A percentile compares a stretch with the other conserved stretches of the same genome.
Conservation (phyloP, 108 stramenopile genomes). For the Asterionellopsis glacialis region DNA sequence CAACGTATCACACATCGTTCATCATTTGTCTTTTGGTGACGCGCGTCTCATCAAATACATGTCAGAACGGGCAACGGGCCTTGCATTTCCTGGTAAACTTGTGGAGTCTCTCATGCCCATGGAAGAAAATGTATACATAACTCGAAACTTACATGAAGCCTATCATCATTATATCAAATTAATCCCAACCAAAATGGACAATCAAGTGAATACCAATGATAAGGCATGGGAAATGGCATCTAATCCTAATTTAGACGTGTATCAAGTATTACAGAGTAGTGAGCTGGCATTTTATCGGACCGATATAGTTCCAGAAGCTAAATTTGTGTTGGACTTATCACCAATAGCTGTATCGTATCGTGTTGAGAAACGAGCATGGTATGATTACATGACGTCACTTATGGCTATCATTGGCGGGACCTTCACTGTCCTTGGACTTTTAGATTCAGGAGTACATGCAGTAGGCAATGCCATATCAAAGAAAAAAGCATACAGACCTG, state of each 20-base stretch:
- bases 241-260: constrained; percentile 19
- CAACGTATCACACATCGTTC: constrained; percentile 86
- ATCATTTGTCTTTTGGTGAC: constrained; percentile 78
- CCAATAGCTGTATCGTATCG: constrained; percentile 80
- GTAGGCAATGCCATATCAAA: constrained; percentile 3
- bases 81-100: constrained; percentile 25
- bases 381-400: constrained; percentile 91
- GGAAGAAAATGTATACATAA: constrained; percentile 69
- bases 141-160: constrained; percentile 71
- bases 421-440: constrained; percentile 91
- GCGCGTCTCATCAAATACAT: constrained; percentile 4
- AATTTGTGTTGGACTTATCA: constrained; percentile 79
- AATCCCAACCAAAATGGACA: constrained; percentile 34
- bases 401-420: constrained; percentile 95
- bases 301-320: constrained; percentile 71
- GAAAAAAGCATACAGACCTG: no score
- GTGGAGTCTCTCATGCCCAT: constrained; percentile 51
- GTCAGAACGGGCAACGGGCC: constrained; percentile 6
- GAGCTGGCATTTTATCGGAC: constrained; percentile 66
- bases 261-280: constrained; percentile 65
- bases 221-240: constrained; percentile 2
- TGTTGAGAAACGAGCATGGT: constrained; percentile 58
- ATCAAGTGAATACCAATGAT: constrained; percentile 41
- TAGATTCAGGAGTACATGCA: constrained; percentile 53
- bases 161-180: constrained; percentile 96